Conservation (phyloP, 139 green algal genomes). For the Micractinium conductrix region DNA sequence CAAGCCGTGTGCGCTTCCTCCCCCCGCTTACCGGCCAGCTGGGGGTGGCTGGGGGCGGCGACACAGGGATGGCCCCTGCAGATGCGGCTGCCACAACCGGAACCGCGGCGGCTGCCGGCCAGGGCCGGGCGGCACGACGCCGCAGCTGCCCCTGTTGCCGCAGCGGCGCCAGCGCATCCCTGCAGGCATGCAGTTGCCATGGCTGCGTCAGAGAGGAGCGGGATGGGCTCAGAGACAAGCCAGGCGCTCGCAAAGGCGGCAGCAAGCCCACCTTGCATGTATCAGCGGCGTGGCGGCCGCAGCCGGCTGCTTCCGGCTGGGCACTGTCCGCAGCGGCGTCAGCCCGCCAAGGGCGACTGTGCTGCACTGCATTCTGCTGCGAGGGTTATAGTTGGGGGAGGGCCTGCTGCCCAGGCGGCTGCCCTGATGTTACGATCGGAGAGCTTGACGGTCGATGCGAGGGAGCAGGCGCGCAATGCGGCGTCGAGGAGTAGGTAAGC, state of each 20-base stretch:
- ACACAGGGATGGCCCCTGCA: background rate
- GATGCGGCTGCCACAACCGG: background rate
- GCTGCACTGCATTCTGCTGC: constrained; percentile 21
- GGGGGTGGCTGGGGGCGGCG: background rate
- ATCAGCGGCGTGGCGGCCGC: background rate
- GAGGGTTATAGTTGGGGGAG: no score
- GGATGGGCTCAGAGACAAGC: background rate
- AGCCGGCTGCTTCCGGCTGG: background rate
- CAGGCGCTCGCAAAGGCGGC: background rate
- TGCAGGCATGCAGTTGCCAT: background rate
- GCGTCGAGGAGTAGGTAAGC: no score
- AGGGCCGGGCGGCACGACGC: background rate
- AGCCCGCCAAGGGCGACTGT: background rate
- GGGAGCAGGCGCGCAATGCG: no score
- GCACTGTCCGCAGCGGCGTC: background rate
- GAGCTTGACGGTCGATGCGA: background rate
- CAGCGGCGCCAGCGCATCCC: constrained; percentile 2
- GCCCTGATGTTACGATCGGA: no score
- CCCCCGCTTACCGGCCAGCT: constrained; percentile 26
- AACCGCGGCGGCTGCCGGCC: background rate
- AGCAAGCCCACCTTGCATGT: constrained; percentile 4
- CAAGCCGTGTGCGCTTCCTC: no score
- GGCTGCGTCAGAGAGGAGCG: background rate
- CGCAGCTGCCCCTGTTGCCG: constrained; percentile 13
- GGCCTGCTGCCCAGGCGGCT: no score